phyloP scores from a whole-genome alignment of 441 rosid species.

The Iberis amara region DNA sequence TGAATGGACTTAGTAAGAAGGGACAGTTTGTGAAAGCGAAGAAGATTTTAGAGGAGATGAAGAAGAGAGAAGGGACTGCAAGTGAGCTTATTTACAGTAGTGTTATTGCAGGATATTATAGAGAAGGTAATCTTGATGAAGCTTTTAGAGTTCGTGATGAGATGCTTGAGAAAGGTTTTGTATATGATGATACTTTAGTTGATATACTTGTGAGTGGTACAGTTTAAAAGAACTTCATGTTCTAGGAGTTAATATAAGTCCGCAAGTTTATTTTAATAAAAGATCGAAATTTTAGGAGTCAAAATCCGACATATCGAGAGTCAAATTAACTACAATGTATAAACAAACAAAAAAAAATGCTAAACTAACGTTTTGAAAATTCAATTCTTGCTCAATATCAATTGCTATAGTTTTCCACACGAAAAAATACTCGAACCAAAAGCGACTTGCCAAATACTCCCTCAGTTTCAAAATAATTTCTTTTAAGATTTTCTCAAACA shows the following conservation, averaged over 20 bases:
- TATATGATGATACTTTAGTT: slow-evolving; percentile 46
- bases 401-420: no score
- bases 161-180: slow-evolving; percentile 70
- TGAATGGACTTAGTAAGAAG: slow-evolving; percentile 48
- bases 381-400: no score
- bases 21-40: slow-evolving; percentile 56
- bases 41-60: slow-evolving; percentile 54
- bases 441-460: no score
- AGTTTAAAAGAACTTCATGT: slow-evolving; percentile 13
- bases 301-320: no score
- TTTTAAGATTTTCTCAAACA: no score
- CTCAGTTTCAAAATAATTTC: no score
- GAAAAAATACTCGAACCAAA: no score
- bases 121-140: slow-evolving; percentile 56
- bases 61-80: slow-evolving; percentile 36
- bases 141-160: slow-evolving; percentile 63
- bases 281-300: no score
- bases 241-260: not conserved
- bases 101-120: slow-evolving; percentile 55
- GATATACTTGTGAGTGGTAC: slow-evolving; percentile 54
- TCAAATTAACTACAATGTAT: no score
- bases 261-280: not conserved
- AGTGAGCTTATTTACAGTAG: slow-evolving; percentile 45
- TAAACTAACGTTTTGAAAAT: no score
- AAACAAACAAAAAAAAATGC: no score